Evolutionary conservation across 2,329 filamentous ascomycete genomes (phyloP).

Genomic region (Penicillium sp.): DNA sequence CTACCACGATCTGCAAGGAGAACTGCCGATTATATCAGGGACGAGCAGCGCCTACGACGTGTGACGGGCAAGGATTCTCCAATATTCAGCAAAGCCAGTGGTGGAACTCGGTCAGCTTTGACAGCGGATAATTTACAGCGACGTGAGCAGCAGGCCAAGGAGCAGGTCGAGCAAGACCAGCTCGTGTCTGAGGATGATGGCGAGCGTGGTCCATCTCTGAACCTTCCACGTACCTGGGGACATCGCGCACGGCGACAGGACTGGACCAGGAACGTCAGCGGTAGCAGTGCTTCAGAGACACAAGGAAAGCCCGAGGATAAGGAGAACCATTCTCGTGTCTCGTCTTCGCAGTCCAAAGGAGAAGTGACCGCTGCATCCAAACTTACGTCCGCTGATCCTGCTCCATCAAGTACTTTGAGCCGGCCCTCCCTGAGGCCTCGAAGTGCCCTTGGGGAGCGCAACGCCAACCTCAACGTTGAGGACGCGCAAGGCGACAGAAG

Average conservation of each 20-base stretch:
- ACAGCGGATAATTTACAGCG: conserved; percentile 38
- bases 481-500: conserved; percentile 7
- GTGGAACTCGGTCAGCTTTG: conserved; percentile 26
- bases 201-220: conserved; percentile 29
- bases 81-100: conserved; percentile 38
- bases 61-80: conserved; percentile 38
- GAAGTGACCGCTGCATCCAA: conserved; percentile 27
- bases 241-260: conserved; percentile 29
- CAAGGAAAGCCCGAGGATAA: conserved; percentile 16
- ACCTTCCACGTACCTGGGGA: conserved; percentile 38
- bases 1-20: conserved; percentile 29
- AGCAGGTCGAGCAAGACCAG: conserved; percentile 20
- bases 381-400: conserved; percentile 18
- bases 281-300: conserved; percentile 17
- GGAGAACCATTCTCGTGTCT: conserved; percentile 3
- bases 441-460: conserved; percentile 20
- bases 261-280: conserved; percentile 34
- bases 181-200: conserved; percentile 20
- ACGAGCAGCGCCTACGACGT: conserved; percentile 38
- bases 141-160: conserved; percentile 27
- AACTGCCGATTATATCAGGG: conserved; percentile 33
- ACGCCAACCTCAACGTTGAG: conserved; percentile 15
- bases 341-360: conserved; percentile 21
- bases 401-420: conserved; percentile 8
- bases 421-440: conserved; percentile 2